phyloP scores from a whole-genome alignment of 805 yeast genomes.

The Yarrowia sp. region DNA sequence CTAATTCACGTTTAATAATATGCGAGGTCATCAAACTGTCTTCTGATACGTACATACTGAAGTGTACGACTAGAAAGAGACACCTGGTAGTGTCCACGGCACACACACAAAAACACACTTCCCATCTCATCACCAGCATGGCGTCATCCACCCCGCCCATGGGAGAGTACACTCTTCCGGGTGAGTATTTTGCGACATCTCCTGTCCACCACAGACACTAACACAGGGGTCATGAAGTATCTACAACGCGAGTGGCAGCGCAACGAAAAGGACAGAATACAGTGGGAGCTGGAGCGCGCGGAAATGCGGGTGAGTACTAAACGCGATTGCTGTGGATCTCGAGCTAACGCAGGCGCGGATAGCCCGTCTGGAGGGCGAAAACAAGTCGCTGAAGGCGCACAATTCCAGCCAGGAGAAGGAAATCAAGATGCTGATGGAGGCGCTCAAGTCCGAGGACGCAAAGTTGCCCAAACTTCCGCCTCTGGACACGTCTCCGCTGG shows the following conservation, averaged over 20 bases:
- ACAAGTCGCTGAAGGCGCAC: slow-evolving; percentile 41
- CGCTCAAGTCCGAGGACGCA: slow-evolving; percentile 9
- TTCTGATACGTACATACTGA: slow-evolving; percentile 1
- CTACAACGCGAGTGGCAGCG: slow-evolving; percentile 62
- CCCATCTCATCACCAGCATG: slow-evolving; percentile 10
- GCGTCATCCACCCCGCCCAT: slow-evolving; percentile 29
- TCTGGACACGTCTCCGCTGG: slow-evolving; percentile 29
- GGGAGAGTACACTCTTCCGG: slow-evolving; percentile 41
- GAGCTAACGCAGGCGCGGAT: slow-evolving; percentile 40
- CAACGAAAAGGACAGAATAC: slow-evolving; percentile 57
- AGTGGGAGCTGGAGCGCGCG: slow-evolving; percentile 59
- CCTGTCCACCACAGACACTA: neutral
- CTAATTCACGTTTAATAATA: neutral
- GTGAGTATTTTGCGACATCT: slow-evolving; percentile 29
- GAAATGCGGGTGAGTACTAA: slow-evolving; percentile 51
- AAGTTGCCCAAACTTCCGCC: slow-evolving; percentile 17
- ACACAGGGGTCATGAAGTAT: slow-evolving; percentile 59
- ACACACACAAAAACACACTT: neutral
- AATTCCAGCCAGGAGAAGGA: slow-evolving; percentile 35
- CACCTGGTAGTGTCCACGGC: neutral
- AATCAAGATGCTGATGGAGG: slow-evolving; percentile 36
- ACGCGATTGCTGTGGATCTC: neutral
- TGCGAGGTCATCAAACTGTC: neutral
- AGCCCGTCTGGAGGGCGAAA: slow-evolving; percentile 54
- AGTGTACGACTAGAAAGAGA: no score